Conservation (phyloP, 2,329 filamentous ascomycete genomes). For the Colletotrichum phormii region DNA sequence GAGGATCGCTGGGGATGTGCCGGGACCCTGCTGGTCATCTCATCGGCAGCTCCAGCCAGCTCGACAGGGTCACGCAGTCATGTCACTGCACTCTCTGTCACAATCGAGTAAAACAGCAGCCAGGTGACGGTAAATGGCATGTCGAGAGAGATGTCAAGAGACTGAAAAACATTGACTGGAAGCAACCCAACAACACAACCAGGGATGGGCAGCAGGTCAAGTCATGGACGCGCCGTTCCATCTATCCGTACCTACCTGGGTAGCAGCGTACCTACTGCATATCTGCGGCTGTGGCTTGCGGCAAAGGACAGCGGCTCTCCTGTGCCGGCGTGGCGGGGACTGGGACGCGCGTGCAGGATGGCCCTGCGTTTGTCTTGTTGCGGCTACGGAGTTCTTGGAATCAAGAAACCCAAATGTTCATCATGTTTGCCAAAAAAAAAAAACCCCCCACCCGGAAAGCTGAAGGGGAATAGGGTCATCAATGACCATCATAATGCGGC, state of each 20-base stretch:
- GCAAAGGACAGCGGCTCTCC: neutral
- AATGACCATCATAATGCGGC: neutral
- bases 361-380: neutral
- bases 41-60: slow-evolving; percentile 7
- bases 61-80: slow-evolving; percentile 4
- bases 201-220: neutral
- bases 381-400: neutral
- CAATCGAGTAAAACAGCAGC: neutral
- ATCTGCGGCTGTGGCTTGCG: slow-evolving; percentile 6
- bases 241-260: neutral
- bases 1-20: slow-evolving; percentile 34
- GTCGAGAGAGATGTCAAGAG: neutral
- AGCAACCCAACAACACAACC: neutral
- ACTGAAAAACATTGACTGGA: neutral
- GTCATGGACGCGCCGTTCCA: neutral
- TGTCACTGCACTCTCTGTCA: neutral
- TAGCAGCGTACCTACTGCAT: neutral
- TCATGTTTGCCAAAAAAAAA: neutral
- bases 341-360: slow-evolving; percentile 24
- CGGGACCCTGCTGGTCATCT: slow-evolving; percentile 11
- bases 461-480: neutral
- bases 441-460: neutral
- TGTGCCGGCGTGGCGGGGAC: slow-evolving; percentile 31
- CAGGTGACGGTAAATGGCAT: too few relatives aligned
- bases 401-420: neutral